Evolutionary conservation across 73 alveolate species (phyloP).

Genomic region (Breviolum minutum): DNA sequence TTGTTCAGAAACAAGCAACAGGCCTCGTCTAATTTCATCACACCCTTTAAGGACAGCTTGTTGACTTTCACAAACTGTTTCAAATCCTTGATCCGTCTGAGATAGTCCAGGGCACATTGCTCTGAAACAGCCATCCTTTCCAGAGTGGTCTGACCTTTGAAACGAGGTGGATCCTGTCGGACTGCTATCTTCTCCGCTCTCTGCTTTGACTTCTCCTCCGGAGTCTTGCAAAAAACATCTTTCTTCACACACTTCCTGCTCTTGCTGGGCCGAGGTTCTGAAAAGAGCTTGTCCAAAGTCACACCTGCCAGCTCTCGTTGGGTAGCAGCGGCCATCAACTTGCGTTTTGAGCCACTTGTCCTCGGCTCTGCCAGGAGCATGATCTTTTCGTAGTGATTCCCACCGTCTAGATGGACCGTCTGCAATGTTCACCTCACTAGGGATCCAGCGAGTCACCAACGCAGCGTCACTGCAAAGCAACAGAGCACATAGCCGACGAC

Average conservation of each 20-base stretch:
- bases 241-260: background rate
- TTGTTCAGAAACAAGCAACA: background rate
- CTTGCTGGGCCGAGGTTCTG: background rate
- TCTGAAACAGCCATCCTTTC: background rate
- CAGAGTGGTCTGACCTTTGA: background rate
- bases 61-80: background rate
- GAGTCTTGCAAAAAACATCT: background rate
- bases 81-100: background rate
- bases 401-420: slow-evolving; percentile 21
- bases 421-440: slow-evolving; percentile 16
- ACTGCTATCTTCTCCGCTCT: background rate
- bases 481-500: background rate
- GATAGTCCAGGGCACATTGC: background rate
- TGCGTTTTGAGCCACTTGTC: background rate
- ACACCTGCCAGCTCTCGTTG: background rate
- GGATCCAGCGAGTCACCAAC: background rate
- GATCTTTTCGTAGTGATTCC: background rate
- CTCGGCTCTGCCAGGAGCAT: background rate
- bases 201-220: background rate
- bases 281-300: background rate
- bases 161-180: background rate
- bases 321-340: background rate
- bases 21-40: background rate
- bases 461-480: background rate
- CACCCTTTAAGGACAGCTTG: background rate